Base-by-base conservation (phyloP, 345 rosid genomes). In the Boechera retrofracta region DNA sequence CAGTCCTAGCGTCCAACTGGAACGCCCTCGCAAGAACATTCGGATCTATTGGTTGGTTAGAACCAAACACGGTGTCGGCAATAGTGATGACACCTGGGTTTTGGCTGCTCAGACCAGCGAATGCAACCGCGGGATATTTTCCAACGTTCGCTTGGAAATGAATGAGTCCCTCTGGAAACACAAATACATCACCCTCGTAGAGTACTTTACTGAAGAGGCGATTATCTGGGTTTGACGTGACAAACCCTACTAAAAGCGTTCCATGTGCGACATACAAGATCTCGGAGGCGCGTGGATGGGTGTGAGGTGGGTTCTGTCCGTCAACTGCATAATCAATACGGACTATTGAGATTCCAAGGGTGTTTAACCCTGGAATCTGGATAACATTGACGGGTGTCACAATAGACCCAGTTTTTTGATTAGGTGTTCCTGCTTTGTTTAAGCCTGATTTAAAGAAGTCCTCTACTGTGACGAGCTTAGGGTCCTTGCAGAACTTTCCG, bases 251-350 rank as follows among this genome's bases (percentile, higher is more conserved):
- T 0, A 10, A 10, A 44, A 76, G 66, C 0, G 63, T 47, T 24
- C 79, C 79, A 10, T 47, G 6, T 2, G 21, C 35, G 13, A 67
- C 61, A n/a, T 28, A 4, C 11, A 75, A 47, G 41, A 67, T 35
- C 55, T 75, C 79, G 0, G 79, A 13, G 67, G 72, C 73, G 24
- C 79, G 79, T 45, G 79, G 79, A 7, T 75, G 79, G 1, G 44
- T 66, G 52, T 75, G 79, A n/a, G 79, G 79, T 28, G 79, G 79
- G 70, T 49, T 66, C 13, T 56, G 35, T 26, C 79, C 74, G n/a
- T 38, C 1, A 4, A 18, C 5, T 41, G 8, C 75, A 44, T 58
- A 71, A 10, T 71, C 67, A 24, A 70, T 54, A 12, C 74, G 74
- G n/a, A 35, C 74, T 29, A 70, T 2, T 7, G 74, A 70, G 74